Conservation (phyloP, 75 land plant genomes). For the Sequoiadendron giganteum region DNA sequence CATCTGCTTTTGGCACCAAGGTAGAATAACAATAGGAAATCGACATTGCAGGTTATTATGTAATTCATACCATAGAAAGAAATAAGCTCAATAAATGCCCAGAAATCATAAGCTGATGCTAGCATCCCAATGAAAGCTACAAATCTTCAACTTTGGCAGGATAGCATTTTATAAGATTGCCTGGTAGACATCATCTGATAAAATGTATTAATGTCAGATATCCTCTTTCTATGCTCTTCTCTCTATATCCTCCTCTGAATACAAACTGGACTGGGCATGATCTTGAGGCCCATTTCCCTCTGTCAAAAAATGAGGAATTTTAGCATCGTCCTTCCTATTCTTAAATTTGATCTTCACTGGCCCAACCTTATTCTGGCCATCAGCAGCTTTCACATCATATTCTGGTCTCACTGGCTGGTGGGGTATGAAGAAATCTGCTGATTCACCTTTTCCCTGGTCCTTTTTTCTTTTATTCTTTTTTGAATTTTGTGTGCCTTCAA, state of each 20-base stretch:
- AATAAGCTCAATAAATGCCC: background rate
- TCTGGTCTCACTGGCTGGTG: conserved; percentile 1
- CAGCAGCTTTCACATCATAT: conserved; percentile 7
- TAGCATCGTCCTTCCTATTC: background rate
- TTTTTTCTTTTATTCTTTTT: conserved; percentile 9
- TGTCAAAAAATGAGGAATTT: background rate
- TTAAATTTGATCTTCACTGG: conserved; percentile 7
- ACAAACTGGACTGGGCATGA: background rate
- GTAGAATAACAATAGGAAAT: background rate
- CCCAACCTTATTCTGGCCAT: background rate
- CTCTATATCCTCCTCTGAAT: background rate
- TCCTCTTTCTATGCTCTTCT: background rate
- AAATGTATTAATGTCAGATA: too few relatives aligned
- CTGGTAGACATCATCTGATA: background rate
- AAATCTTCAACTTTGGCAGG: background rate
- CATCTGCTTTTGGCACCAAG: background rate
- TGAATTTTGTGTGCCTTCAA: background rate
- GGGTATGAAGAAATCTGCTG: background rate
- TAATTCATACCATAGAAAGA: background rate
- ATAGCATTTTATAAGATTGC: background rate
- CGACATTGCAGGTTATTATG: background rate
- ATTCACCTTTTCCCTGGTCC: conserved; percentile 4
- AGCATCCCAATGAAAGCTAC: background rate
- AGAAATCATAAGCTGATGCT: background rate
- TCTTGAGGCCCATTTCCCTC: conserved; percentile 9